Conservation (phyloP, 805 yeast genomes). For the Ascoidea tarda region DNA sequence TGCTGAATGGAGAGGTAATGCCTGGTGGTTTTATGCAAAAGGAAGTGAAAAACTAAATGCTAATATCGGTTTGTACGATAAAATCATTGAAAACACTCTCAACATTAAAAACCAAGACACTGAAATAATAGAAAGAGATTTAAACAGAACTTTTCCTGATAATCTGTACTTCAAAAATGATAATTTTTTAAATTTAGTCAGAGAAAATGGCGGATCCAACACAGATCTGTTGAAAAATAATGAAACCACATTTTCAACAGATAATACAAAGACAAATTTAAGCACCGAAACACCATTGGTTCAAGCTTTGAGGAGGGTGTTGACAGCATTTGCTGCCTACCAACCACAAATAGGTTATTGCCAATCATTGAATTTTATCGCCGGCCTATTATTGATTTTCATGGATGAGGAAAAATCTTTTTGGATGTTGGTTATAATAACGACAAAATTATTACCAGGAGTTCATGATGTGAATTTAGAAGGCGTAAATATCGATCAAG, state of each 20-base stretch:
- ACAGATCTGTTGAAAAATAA: neutral
- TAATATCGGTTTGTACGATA: constrained; percentile 62
- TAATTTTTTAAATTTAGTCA: neutral
- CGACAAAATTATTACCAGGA: constrained; percentile 77
- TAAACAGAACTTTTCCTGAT: constrained; percentile 92
- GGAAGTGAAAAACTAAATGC: constrained; percentile 63
- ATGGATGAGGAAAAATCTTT: constrained; percentile 84
- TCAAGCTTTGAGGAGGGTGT: constrained; percentile 61
- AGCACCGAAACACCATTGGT: constrained; percentile 51
- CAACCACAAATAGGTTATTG: constrained; percentile 92
- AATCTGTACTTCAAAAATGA: constrained; percentile 60
- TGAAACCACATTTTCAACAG: neutral
- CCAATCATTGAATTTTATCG: constrained; percentile 85
- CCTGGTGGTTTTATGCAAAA: constrained; percentile 91
- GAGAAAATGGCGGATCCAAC: neutral
- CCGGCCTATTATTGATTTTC: constrained; percentile 72
- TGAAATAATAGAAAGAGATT: constrained; percentile 87
- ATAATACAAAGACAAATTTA: neutral
- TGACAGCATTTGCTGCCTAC: constrained; percentile 71
- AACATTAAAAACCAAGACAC: constrained; percentile 54
- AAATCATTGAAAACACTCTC: constrained; percentile 43
- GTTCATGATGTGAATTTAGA: constrained; percentile 82
- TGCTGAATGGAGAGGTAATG: constrained; percentile 93
- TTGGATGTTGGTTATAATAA: constrained; percentile 91
- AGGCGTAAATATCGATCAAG: constrained; percentile 93